Conservation (phyloP, 192 early-diverging fungal species). For the Paraglomus brasilianum region DNA sequence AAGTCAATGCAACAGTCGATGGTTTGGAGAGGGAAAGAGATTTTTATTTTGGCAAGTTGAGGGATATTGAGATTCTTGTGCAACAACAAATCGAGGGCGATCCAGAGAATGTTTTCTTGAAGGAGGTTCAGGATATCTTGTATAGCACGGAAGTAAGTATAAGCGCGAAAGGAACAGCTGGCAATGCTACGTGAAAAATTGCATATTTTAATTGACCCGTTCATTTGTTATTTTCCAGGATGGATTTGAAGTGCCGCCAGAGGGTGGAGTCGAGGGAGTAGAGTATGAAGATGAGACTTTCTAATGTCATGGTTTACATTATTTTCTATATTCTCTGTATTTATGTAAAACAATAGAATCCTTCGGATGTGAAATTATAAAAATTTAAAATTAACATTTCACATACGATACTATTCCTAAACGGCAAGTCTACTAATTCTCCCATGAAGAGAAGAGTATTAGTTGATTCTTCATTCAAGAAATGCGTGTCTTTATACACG, state of each 20-base stretch:
- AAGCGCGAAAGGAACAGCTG: not conserved
- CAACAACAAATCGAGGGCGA: conserved; percentile 71
- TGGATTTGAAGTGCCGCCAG: conserved; percentile 76
- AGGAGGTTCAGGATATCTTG: conserved; percentile 83
- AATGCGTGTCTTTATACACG: too few species aligned
- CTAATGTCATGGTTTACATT: too few species aligned
- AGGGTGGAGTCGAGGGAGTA: conserved; percentile 41
- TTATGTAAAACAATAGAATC: too few species aligned
- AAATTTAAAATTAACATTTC: too few species aligned
- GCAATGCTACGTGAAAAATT: not conserved
- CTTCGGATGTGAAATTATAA: too few species aligned
- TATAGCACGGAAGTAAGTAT: conserved; percentile 78
- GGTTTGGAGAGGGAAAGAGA: conserved; percentile 96
- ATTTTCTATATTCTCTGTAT: too few species aligned
- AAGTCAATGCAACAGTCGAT: conserved; percentile 83
- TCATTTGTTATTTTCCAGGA: conserved; percentile 54
- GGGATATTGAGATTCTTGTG: conserved; percentile 92
- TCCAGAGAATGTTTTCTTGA: conserved; percentile 58
- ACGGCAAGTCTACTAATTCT: too few species aligned
- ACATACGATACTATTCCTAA: too few species aligned
- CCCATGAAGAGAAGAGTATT: too few species aligned
- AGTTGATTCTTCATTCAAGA: too few species aligned
- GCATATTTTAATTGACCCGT: not conserved
- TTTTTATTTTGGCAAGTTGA: conserved; percentile 93
- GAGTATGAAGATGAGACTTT: conserved; percentile 65